Evolutionary conservation across 169 alveolate genomes (phyloP).

Genomic region (Plasmodium relictum): DNA sequence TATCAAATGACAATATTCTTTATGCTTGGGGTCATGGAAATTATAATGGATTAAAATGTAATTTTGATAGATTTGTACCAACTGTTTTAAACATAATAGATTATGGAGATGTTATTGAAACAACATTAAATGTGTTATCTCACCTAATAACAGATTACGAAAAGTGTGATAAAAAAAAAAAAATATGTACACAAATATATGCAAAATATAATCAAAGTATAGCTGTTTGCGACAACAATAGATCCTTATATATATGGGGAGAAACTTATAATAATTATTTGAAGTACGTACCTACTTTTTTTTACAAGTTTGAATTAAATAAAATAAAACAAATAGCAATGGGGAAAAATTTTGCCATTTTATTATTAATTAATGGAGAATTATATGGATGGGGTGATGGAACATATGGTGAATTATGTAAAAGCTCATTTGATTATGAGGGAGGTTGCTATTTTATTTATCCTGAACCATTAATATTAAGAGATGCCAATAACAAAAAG

Average conservation of each 20-base stretch:
- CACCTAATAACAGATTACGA: conserved; percentile 71
- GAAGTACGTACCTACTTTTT: conserved; percentile 80
- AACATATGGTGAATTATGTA: conserved; percentile 85
- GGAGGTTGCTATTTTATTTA: conserved; percentile 74
- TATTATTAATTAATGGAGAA: conserved; percentile 78
- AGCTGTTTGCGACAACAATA: conserved; percentile 80
- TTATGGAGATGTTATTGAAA: conserved; percentile 77
- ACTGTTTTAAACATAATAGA: conserved; percentile 55
- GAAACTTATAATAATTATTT: conserved; percentile 81
- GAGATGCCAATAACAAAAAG: conserved; percentile 75
- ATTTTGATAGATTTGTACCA: conserved; percentile 54
- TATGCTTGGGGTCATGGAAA: conserved; percentile 87
- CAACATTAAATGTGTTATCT: conserved; percentile 50
- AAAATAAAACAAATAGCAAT: conserved; percentile 83
- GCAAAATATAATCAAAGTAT: conserved; percentile 82
- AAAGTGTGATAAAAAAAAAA: conserved; percentile 57
- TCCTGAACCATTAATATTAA: conserved; percentile 77
- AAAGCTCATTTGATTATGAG: conserved; percentile 47
- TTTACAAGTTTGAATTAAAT: conserved; percentile 78
- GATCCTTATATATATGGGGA: conserved; percentile 85
- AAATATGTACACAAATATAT: conserved; percentile 72
- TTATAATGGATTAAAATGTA: conserved; percentile 82
- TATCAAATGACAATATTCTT: conserved; percentile 61
- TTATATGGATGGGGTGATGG: conserved; percentile 88
- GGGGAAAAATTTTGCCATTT: conserved; percentile 83